A percentile compares a stretch with the other conserved stretches of the same genome.
Conservation (phyloP, 441 rosid species). For the Kokia cookei region DNA sequence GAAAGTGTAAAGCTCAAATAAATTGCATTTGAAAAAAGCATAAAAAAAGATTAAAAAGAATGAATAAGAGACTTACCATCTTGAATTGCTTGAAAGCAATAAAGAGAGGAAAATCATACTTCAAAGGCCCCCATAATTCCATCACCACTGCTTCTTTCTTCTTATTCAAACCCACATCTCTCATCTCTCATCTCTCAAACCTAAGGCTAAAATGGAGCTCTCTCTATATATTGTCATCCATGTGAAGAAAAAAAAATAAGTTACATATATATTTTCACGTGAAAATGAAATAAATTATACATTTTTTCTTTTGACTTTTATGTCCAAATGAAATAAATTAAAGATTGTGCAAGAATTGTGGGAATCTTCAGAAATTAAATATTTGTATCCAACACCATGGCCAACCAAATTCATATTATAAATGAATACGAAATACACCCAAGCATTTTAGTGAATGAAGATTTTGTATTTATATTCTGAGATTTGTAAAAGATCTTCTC, state of each 20-base stretch:
- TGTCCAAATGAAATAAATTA: background rate
- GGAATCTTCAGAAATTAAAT: no score
- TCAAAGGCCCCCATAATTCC: conserved; percentile 56
- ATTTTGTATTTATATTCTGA: no score
- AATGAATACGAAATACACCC: no score
- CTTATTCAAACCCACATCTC: conserved; percentile 39
- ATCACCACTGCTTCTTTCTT: conserved; percentile 55
- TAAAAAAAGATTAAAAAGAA: background rate
- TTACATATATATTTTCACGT: background rate
- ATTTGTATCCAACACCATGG: no score
- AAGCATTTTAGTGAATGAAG: no score
- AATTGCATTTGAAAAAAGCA: background rate
- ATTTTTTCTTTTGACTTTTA: background rate
- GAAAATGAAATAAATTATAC: background rate
- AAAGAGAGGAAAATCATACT: conserved; percentile 36
- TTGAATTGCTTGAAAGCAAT: conserved; percentile 51
- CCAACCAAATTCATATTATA: no score
- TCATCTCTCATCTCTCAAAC: conserved; percentile 7
- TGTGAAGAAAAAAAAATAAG: no score
- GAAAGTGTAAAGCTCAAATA: background rate
- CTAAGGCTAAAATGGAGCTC: background rate
- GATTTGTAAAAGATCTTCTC: no score
- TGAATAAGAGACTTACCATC: conserved; percentile 27
- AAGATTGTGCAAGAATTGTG: no score
- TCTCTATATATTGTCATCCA: background rate